Conservation (phyloP, 2,329 filamentous ascomycete species). For the Pseudocercospora fijiensis region DNA sequence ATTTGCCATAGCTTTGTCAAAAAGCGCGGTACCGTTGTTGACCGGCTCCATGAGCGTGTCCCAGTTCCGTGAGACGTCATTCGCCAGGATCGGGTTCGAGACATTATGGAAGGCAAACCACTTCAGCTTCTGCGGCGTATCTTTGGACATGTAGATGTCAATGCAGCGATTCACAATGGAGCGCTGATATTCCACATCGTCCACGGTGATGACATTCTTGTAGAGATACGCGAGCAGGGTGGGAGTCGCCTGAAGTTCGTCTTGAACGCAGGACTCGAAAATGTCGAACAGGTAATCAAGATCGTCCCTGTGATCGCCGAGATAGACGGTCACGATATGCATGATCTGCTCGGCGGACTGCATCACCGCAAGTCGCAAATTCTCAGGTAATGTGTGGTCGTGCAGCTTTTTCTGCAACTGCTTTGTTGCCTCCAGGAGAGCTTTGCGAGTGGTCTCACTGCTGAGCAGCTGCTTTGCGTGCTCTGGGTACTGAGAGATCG, state of each 20-base stretch:
- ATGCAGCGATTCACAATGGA: slow-evolving; percentile 79
- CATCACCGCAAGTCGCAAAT: slow-evolving; percentile 77
- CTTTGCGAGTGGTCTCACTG: slow-evolving; percentile 58
- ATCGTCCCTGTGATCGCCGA: slow-evolving; percentile 64
- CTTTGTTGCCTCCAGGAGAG: slow-evolving; percentile 65
- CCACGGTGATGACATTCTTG: slow-evolving; percentile 74
- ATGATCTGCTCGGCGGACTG: slow-evolving; percentile 89
- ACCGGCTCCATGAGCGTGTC: slow-evolving; percentile 52
- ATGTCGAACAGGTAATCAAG: slow-evolving; percentile 79
- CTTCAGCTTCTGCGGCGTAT: slow-evolving; percentile 82
- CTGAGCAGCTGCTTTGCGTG: slow-evolving; percentile 65
- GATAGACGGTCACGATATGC: slow-evolving; percentile 75
- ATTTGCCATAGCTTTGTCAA: slow-evolving; percentile 85
- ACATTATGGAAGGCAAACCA: slow-evolving; percentile 88
- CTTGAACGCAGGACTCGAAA: slow-evolving; percentile 78
- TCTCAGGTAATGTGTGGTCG: slow-evolving; percentile 65
- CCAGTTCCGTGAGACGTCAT: slow-evolving; percentile 89
- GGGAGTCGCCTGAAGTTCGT: slow-evolving; percentile 76
- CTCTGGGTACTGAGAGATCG: slow-evolving; percentile 66
- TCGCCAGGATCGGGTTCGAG: slow-evolving; percentile 92
- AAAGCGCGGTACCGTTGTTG: slow-evolving; percentile 65
- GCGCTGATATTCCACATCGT: slow-evolving; percentile 83
- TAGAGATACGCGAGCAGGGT: slow-evolving; percentile 81
- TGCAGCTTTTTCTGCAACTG: slow-evolving; percentile 75
- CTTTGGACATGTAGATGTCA: slow-evolving; percentile 78